Evolutionary conservation across 805 yeast species (phyloP).

Genomic region (Brettanomyces naardenensis): DNA sequence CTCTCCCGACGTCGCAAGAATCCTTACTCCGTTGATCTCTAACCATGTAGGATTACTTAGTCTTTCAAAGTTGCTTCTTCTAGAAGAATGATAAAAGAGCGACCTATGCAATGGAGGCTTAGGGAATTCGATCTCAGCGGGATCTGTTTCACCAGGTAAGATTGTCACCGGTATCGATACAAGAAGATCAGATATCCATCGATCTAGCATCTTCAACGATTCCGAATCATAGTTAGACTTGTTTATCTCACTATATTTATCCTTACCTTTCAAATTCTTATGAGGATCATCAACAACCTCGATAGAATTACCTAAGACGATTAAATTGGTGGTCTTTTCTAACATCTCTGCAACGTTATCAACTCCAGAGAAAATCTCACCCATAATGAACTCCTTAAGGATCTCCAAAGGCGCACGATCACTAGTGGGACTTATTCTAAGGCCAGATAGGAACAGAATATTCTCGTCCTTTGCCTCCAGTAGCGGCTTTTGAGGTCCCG

Average conservation of each 20-base stretch:
- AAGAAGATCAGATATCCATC: constrained; percentile 47
- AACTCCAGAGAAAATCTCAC: constrained; percentile 39
- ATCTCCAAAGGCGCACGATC: constrained; percentile 35
- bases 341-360: constrained; percentile 15
- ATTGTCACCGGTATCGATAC: constrained; percentile 60
- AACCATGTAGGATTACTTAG: constrained; percentile 73
- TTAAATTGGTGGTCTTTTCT: constrained; percentile 35
- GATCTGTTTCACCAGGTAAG: constrained; percentile 83
- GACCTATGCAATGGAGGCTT: constrained; percentile 86
- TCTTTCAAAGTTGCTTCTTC: constrained; percentile 30
- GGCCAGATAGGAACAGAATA: constrained; percentile 72
- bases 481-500: constrained; percentile 44
- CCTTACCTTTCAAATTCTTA: constrained; percentile 22
- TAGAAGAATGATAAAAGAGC: constrained; percentile 40
- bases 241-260: constrained; percentile 43
- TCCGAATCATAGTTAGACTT: constrained; percentile 42
- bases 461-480: constrained; percentile 22
- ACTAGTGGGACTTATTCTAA: constrained; percentile 41
- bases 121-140: constrained; percentile 77
- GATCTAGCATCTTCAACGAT: constrained; percentile 49
- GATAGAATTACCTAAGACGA: constrained; percentile 68
- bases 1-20: constrained; percentile 80
- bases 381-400: constrained; percentile 61
- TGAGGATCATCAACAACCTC: constrained; percentile 16
- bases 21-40: constrained; percentile 44